These are phyloP conservation scores for Globisporangium yorkense DNA, from an alignment of 352 stramenopile species.

Conservation along the genomic window DNA sequence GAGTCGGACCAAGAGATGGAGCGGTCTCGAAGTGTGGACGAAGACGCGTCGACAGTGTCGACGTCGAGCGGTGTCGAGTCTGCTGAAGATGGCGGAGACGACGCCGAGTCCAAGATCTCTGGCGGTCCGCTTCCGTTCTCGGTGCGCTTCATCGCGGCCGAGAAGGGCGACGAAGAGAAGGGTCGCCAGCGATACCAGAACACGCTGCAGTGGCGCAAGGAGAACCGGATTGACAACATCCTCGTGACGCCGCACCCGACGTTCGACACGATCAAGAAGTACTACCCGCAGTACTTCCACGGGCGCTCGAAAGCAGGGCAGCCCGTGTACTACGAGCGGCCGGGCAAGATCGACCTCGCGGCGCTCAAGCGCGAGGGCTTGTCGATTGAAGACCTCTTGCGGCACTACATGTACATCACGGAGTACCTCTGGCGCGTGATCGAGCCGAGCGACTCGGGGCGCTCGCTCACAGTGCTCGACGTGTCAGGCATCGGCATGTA, in stretches of 20 bases:
- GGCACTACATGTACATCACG: slow-evolving; percentile 91
- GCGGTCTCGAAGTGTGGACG: neutral
- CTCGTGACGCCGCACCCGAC: slow-evolving; percentile 71
- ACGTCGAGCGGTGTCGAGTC: slow-evolving; percentile 8
- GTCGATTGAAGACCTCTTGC: slow-evolving; percentile 82
- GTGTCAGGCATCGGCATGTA: slow-evolving; percentile 86
- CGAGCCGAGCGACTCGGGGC: slow-evolving; percentile 60
- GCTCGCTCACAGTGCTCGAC: slow-evolving; percentile 82
- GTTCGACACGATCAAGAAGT: slow-evolving; percentile 89
- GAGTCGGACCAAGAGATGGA: slow-evolving; percentile 50
- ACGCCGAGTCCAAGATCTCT: slow-evolving; percentile 25
- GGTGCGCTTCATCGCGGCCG: slow-evolving; percentile 68
- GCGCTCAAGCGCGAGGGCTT: slow-evolving; percentile 83
- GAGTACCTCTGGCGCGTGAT: slow-evolving; percentile 88
- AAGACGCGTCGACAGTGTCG: slow-evolving; percentile 5
- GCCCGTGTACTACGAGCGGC: slow-evolving; percentile 82
- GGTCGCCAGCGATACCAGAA: slow-evolving; percentile 64
- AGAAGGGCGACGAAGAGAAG: slow-evolving; percentile 83
- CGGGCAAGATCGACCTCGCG: slow-evolving; percentile 82
- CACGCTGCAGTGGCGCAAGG: slow-evolving; percentile 81
- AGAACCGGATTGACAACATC: slow-evolving; percentile 86
- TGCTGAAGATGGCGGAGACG: slow-evolving; percentile 10
- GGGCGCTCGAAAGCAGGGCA: slow-evolving; percentile 67
- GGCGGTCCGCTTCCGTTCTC: slow-evolving; percentile 71
- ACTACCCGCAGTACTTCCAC: slow-evolving; percentile 91